Base-by-base conservation (phyloP, 257 asterid genomes). In the Salvia rosmarinus region DNA sequence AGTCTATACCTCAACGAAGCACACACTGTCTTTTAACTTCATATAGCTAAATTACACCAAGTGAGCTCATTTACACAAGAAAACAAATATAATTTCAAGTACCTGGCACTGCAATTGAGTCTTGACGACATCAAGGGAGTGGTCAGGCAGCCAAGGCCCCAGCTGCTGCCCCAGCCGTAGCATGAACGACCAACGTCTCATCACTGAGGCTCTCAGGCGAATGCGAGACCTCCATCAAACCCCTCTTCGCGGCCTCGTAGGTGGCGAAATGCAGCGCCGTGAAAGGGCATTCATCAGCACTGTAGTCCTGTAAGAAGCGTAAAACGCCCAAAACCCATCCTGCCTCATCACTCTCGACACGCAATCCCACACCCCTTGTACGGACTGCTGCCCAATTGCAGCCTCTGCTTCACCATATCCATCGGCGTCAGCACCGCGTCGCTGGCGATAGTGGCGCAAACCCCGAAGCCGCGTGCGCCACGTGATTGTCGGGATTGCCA, bases 81-180 rank as follows among this genome's bases (percentile, higher is more conserved):
- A 46, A 47, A 50, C n/a, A 32, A 42, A 54, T 4, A 13, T 39
- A 47, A 40, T 14, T 44, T 65, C 19, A 47, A 42, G 55, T 84
- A 94, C 98, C 99, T 95, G 98, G 80, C 99, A 95, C 75, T 95
- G 99, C 28, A 95, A 85, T 73, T 91, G 97, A 37, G 99, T 95
- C 86, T 95, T 95, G 58, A 89, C 96, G 40, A 95, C 99, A 81
- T 95, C 99, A 75, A 95, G 1, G 98, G 99, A 2, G 98, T 95
- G 17, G 99, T 95, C 72, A 88, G 1, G 97, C 95, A 6, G 98
- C 98, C 71, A 85, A 74, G 6, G 96, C 97, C 68, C 99, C 99
- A 5, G 99, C 99, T 3, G 84, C 98, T 0, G 98, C 98, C 17
- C 98, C 99, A 47, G 99, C 99, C 0, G 97, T 91, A 28, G 98